Evolutionary conservation across 805 yeast species (phyloP).

Genomic region (Groenewaldozyma salmanticensis): DNA sequence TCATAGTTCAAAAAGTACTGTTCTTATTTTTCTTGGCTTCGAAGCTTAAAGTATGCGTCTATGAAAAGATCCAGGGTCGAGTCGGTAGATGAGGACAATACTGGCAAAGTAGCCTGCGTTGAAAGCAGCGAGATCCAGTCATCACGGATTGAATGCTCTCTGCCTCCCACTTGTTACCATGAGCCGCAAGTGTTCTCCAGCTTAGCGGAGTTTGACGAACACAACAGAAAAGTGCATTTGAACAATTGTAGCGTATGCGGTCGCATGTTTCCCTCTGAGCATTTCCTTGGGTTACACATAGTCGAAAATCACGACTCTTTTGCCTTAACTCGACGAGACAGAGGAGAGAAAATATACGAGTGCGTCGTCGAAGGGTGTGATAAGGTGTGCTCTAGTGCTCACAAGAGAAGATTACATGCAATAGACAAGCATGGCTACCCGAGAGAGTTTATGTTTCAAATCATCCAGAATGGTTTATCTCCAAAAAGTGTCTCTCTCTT

Average conservation of each 20-base stretch:
- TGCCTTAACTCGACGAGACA: conserved; percentile 26
- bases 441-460: conserved; percentile 13
- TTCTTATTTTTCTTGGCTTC: too few species aligned
- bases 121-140: too few species aligned
- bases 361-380: conserved; percentile 39
- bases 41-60: too few species aligned
- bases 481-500: conserved; percentile 4
- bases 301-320: conserved; percentile 47
- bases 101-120: too few species aligned
- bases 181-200: conserved; percentile 2
- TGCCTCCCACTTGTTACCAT: conserved; percentile 5
- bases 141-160: too few species aligned
- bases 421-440: conserved; percentile 45
- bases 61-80: too few species aligned
- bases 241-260: conserved; percentile 17
- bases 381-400: conserved; percentile 30
- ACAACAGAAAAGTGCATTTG: conserved; percentile 16
- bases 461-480: conserved; percentile 8
- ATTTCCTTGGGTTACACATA: conserved; percentile 38
- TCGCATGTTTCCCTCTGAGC: conserved; percentile 33
- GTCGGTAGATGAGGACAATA: too few species aligned
- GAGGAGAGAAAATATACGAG: conserved; percentile 33
- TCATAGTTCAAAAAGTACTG: too few species aligned
- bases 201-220: conserved; percentile 17
- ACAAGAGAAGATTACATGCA: conserved; percentile 39